Conservation (phyloP, 2,329 filamentous ascomycete species). For the Scedosporium dehoogii region DNA sequence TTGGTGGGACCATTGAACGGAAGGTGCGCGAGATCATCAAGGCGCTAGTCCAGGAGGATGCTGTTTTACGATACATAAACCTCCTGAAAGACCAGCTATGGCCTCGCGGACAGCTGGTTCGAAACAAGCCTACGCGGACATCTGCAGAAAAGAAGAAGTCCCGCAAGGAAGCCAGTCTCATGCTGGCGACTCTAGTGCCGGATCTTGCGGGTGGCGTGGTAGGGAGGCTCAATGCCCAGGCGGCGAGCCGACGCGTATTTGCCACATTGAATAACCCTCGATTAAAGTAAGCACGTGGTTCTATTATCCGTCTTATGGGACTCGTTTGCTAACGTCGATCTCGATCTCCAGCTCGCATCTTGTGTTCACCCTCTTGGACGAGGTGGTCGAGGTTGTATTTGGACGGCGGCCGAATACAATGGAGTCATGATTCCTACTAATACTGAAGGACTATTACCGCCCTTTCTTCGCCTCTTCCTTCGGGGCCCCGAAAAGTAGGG, state of each 20-base stretch:
- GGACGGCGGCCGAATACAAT: constrained; percentile 20
- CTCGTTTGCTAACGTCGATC: constrained; percentile 11
- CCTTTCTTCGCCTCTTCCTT: no score
- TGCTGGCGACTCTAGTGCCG: constrained; percentile 81
- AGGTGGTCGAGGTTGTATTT: constrained; percentile 58
- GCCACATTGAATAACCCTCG: constrained; percentile 85
- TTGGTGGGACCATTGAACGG: constrained; percentile 91
- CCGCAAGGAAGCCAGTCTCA: constrained; percentile 75
- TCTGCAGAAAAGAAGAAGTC: constrained; percentile 67
- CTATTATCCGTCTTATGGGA: not conserved
- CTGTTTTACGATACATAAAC: constrained; percentile 64
- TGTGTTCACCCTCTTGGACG: constrained; percentile 61
- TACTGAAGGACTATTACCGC: no score
- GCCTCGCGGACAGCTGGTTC: constrained; percentile 55
- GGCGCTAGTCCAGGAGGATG: constrained; percentile 65
- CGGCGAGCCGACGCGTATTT: constrained; percentile 78
- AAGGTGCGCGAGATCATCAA: constrained; percentile 83
- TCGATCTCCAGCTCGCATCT: constrained; percentile 49
- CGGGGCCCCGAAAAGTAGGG: no score
- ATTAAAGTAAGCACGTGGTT: constrained; percentile 59
- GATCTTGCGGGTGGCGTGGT: constrained; percentile 91
- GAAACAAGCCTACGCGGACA: constrained; percentile 47
- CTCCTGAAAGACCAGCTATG: constrained; percentile 70
- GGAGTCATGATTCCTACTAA: no score
- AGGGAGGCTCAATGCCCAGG: constrained; percentile 81